Evolutionary conservation across 305 asterid species (phyloP).

Genomic region (Fraxinus velutina): DNA sequence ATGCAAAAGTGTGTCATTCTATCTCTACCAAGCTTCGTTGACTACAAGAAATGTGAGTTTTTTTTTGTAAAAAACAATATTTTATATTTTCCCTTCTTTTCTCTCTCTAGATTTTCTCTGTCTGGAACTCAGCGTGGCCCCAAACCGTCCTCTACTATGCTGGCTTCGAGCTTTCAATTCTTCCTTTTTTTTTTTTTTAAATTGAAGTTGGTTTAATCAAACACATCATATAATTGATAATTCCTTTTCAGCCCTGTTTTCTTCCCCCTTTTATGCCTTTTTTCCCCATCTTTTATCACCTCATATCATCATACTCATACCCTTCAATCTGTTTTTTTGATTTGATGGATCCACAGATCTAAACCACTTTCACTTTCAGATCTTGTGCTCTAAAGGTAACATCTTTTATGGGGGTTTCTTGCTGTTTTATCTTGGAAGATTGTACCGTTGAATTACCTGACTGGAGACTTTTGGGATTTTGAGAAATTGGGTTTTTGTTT

Average conservation of each 20-base stretch:
- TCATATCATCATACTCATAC: constrained; percentile 20
- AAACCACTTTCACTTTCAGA: constrained; percentile 22
- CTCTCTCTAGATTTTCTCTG: constrained; percentile 18
- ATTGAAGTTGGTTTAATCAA: constrained; percentile 31
- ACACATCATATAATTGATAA: constrained; percentile 10
- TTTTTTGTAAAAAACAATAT: background rate
- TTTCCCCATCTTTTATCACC: constrained; percentile 19
- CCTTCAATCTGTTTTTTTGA: constrained; percentile 27
- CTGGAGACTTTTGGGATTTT: constrained; percentile 17
- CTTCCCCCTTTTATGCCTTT: background rate
- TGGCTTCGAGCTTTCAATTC: constrained; percentile 38
- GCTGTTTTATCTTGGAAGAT: background rate
- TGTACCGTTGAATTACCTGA: constrained; percentile 11
- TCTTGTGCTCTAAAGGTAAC: constrained; percentile 35
- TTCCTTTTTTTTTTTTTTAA: constrained; percentile 30
- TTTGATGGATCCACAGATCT: constrained; percentile 68
- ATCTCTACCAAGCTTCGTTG: background rate
- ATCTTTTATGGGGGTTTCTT: constrained; percentile 5
- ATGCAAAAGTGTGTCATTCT: background rate
- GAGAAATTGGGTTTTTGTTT: background rate
- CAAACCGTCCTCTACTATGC: constrained; percentile 38
- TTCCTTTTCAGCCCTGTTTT: constrained; percentile 3
- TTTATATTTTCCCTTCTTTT: background rate
- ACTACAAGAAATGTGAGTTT: background rate
- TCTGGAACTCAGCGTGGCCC: constrained; percentile 32